Base-by-base conservation (phyloP, 169 alveolate genomes). In the Theileria sp. region DNA sequence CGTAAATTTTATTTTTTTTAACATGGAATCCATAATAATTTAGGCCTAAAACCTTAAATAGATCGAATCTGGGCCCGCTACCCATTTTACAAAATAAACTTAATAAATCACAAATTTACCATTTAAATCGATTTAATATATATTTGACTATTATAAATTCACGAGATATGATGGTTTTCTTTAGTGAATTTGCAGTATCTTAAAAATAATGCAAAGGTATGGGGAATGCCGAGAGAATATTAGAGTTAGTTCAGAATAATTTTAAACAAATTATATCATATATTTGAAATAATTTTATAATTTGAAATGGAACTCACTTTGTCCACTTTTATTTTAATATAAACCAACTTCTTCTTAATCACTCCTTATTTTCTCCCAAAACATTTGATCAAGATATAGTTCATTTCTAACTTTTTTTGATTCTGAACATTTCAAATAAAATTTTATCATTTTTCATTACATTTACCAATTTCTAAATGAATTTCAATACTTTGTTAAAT, bases 1-100 rank as follows among this genome's bases (percentile, higher is more conserved):
- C 87, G 61, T 85, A 85, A n/a, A 85, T 34, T 75, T 79, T 85
- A 58, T 85, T 75, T 72, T 85, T 85, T 28, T 79, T 12, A n/a
- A 85, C 87, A 77, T 85, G 91, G 77, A 85, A 85, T 15, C 87
- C 87, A 44, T 85, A 85, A 66, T 85, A 85, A 30, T 85, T 85
- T 5, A 85, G 30, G 3, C 91, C 87, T 32, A 85, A 71, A 28
- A 79, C 79, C n/a, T 79, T 77, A 44, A 85, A 85, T n/a, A 85
- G 56, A 50, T 85, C 87, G 69, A 85, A 85, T 3, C 87, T 72
- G 36, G 91, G 83, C 15, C 87, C 87, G 23, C 80, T 72, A 13
- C 65, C 65, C 91, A 85, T 79, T 10, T 67, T 85, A 34, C 49
- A 67, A 8, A 67, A 30, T 34, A 74, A 3, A 67, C 32, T 28